Evolutionary conservation across 805 yeast species (phyloP), one percentile per base, ranked within the genome.

Genomic region (Metschnikowia lochheadii): DNA sequence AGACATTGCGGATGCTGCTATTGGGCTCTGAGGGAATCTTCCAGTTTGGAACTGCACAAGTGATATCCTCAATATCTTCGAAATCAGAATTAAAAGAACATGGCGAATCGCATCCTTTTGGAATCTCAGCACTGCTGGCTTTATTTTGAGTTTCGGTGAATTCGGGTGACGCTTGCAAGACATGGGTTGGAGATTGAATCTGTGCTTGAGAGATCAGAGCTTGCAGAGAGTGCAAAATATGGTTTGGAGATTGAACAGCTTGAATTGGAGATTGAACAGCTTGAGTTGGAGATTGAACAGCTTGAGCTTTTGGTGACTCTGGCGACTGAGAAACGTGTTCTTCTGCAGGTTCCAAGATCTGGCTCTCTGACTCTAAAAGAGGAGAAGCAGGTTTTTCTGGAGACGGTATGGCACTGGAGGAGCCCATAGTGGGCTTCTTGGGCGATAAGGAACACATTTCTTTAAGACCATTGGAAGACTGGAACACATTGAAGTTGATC

Each of bases 1-100:
- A 62, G 15, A 71, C 65, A 48, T 60, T 56, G 23, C 44, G 33
- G 40, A 51, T 44, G 23, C 37, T 26, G 14, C 29, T 26, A 17
- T 23, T 11, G 18, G 36, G 5, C 5, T 35, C 37, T 2, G 44
- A 29, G 6, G 23, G 39, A 6, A 26, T 14, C 14, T 21, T 31
- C 48, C 53, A 53, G 15, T 17, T 37, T 13, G 49, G 46, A 6
- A 41, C 44, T 10, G 50, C 46, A 35, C 38, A 29, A 3, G 55
- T 49, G 15, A 56, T 56, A 14, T 45, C 48, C 21, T 53, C 58
- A 15, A 56, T 49, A 8, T 54, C 59, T n/a, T 51, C 54, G 36
- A 54, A 23, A 13, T 42, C 45, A 3, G 45, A 42, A 8, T n/a
- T 38, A 15, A 32, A 21, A n/a, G 44, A 40, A n/a, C 10, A 41